Percentiles rank a stretch among this genome's conserved stretches.
phyloP scores from a whole-genome alignment of 2,329 filamentous ascomycete genomes.

The Dactylellina cionopaga region DNA sequence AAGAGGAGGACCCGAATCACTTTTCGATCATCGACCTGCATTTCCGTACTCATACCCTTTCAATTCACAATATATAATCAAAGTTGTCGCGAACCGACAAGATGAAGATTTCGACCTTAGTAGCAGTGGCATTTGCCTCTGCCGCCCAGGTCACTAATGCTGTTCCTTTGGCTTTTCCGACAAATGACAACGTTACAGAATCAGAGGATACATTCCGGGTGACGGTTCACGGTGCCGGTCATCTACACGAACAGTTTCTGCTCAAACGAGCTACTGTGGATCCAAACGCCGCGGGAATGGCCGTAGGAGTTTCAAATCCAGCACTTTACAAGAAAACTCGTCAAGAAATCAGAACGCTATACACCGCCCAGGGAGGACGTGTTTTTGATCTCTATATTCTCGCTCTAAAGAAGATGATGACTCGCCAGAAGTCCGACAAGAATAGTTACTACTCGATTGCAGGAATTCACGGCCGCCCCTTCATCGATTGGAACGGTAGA shows the following conservation, averaged over 20 bases:
- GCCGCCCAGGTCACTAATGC: conserved; percentile 14
- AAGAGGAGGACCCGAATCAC: background rate
- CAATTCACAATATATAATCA: conserved; percentile 32
- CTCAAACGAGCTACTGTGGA: conserved; percentile 9
- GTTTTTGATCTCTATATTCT: conserved; percentile 27
- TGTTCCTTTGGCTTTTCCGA: background rate
- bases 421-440: background rate
- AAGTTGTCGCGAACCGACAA: background rate
- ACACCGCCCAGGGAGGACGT: conserved; percentile 3
- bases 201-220: background rate
- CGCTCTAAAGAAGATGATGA: conserved; percentile 14
- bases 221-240: background rate
- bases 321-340: background rate
- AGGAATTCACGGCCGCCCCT: conserved; percentile 42
- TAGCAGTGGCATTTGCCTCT: conserved; percentile 24
- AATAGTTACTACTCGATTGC: conserved; percentile 37
- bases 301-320: background rate
- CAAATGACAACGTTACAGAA: background rate
- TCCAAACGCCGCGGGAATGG: background rate
- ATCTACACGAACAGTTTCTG: conserved; percentile 9
- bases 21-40: too few relatives aligned
- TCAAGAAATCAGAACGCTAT: conserved; percentile 22
- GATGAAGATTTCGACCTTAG: conserved; percentile 43
- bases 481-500: background rate
- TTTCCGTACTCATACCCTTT: too few relatives aligned